These are phyloP conservation scores for Cercospora sojina DNA, from an alignment of 2,329 filamentous ascomycete genomes.

Conservation along the genomic window DNA sequence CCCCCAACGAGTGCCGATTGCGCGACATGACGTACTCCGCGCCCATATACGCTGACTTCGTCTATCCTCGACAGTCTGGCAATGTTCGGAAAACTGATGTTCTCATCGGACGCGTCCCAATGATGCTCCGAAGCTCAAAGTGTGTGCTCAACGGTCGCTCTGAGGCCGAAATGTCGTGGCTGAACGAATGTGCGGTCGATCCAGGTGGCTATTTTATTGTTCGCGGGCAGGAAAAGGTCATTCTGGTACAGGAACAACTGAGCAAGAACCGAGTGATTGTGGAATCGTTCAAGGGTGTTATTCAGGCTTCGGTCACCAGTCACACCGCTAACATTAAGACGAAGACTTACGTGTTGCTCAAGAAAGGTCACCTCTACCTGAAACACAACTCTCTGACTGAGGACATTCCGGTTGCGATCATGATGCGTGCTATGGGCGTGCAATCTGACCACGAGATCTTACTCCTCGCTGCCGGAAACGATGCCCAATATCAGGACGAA, in stretches of 20 bases:
- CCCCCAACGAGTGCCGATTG: conserved; percentile 92
- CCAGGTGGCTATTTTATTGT: conserved; percentile 98
- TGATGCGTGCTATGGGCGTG: conserved; percentile 89
- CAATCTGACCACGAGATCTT: conserved; percentile 94
- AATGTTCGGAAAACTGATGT: conserved; percentile 71
- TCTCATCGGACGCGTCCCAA: conserved; percentile 83
- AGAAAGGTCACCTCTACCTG: conserved; percentile 86
- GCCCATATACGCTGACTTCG: conserved; percentile 88
- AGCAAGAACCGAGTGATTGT: conserved; percentile 99
- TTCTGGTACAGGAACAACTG: conserved; percentile 94
- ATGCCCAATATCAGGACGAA: conserved; percentile 87
- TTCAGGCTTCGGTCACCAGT: conserved; percentile 94
- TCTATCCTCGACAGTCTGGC: conserved; percentile 79
- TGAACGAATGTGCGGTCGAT: conserved; percentile 95
- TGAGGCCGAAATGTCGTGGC: conserved; percentile 81
- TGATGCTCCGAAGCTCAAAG: conserved; percentile 96
- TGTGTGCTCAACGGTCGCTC: conserved; percentile 82
- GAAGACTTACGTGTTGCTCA: conserved; percentile 91
- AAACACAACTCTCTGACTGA: conserved; percentile 92
- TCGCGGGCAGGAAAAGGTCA: conserved; percentile 96
- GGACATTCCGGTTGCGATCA: conserved; percentile 89
- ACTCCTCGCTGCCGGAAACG: conserved; percentile 82
- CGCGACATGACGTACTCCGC: conserved; percentile 98
- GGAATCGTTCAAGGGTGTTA: conserved; percentile 90
- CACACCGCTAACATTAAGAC: conserved; percentile 97